phyloP scores from a whole-genome alignment of 2,329 filamentous ascomycete species.

The Penicillium sp. region DNA sequence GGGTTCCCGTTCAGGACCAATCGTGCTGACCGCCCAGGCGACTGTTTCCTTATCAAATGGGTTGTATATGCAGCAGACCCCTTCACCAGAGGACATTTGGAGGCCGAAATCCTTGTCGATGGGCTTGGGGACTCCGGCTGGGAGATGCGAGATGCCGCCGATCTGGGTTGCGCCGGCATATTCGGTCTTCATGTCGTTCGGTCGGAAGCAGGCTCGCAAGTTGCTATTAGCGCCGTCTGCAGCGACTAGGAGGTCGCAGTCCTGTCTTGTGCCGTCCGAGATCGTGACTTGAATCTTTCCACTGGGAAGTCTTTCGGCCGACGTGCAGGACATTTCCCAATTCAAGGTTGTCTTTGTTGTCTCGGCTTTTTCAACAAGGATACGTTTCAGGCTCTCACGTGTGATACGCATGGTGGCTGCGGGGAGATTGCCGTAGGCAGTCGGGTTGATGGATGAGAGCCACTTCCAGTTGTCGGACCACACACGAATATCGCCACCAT shows the following conservation, averaged over 20 bases:
- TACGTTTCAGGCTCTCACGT: background rate
- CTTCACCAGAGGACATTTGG: constrained; percentile 5
- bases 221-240: constrained; percentile 49
- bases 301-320: constrained; percentile 2
- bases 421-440: background rate
- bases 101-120: constrained; percentile 2
- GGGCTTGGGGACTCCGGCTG: constrained; percentile 32
- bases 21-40: background rate
- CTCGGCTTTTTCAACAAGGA: constrained; percentile 2
- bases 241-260: constrained; percentile 45
- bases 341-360: background rate
- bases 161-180: constrained; percentile 44
- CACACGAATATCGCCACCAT: constrained; percentile 2
- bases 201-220: constrained; percentile 40
- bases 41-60: constrained; percentile 1
- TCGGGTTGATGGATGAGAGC: constrained; percentile 5
- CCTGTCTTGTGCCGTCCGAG: constrained; percentile 39
- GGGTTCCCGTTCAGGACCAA: background rate
- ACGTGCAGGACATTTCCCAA: constrained; percentile 4
- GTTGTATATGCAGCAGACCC: constrained; percentile 3
- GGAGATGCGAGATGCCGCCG: constrained; percentile 40
- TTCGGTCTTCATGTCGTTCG: constrained; percentile 36
- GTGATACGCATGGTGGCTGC: constrained; percentile 4
- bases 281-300: constrained; percentile 20
- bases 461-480: constrained; percentile 3